A percentile compares a stretch with the other conserved stretches of the same genome.
These are phyloP conservation scores for Wickerhamomyces subpelliculosus DNA, from an alignment of 805 yeast species.

Conservation along the genomic window DNA sequence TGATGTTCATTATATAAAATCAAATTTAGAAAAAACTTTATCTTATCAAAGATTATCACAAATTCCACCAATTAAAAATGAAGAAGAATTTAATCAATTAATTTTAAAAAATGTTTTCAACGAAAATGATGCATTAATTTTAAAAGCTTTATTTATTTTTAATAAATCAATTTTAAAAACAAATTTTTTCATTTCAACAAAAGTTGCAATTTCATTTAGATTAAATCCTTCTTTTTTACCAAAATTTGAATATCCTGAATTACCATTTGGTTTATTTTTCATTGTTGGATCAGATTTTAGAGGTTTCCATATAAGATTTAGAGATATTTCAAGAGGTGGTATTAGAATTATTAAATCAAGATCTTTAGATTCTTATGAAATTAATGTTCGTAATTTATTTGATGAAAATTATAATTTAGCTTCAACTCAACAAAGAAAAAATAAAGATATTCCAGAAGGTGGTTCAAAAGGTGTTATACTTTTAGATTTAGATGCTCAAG, in stretches of 20 bases:
- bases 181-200: slow-evolving; percentile 87
- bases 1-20: slow-evolving; percentile 74
- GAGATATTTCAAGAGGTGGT: slow-evolving; percentile 98
- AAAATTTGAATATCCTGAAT: slow-evolving; percentile 78
- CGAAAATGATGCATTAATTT: slow-evolving; percentile 73
- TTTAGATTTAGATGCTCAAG: slow-evolving; percentile 64
- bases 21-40: slow-evolving; percentile 66
- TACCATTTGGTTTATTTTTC: slow-evolving; percentile 90
- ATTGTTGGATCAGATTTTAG: slow-evolving; percentile 95
- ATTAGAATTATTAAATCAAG: slow-evolving; percentile 90
- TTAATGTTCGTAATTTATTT: slow-evolving; percentile 80
- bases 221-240: slow-evolving; percentile 85
- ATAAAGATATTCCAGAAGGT: slow-evolving; percentile 98
- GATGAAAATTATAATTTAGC: slow-evolving; percentile 97
- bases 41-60: slow-evolving; percentile 82
- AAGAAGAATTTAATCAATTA: slow-evolving; percentile 64
- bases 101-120: slow-evolving; percentile 63
- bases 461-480: slow-evolving; percentile 97
- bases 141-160: slow-evolving; percentile 76
- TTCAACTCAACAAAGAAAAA: slow-evolving; percentile 91
- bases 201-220: slow-evolving; percentile 92
- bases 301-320: slow-evolving; percentile 94
- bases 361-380: slow-evolving; percentile 75
- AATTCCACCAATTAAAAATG: slow-evolving; percentile 66
- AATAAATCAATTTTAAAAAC: slow-evolving; percentile 87